Evolutionary conservation across 371 early-diverging fungal genomes (phyloP).

Genomic region (Zancudomyces culisetae): DNA sequence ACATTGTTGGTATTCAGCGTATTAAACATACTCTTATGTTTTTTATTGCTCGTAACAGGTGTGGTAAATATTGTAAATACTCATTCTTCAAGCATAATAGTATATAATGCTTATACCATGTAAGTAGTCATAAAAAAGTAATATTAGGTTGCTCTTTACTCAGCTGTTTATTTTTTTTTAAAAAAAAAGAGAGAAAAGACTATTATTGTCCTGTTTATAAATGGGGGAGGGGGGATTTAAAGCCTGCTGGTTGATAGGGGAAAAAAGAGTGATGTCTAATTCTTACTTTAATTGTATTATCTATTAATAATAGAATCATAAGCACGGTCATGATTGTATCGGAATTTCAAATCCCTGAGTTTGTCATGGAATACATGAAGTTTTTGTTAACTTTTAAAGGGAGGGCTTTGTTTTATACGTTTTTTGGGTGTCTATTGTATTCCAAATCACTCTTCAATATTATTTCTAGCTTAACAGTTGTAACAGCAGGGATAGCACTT

Average conservation of each 20-base stretch:
- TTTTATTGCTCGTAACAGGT: neutral
- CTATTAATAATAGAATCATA: neutral
- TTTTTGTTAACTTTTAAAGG: conserved; percentile 6
- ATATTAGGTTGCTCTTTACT: neutral
- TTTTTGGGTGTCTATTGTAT: conserved; percentile 10
- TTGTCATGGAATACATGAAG: neutral
- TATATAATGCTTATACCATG: conserved; percentile 6
- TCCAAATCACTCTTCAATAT: conserved; percentile 1
- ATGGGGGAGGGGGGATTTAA: too few species aligned
- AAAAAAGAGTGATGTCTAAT: too few species aligned
- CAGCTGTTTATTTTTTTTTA: too few species aligned
- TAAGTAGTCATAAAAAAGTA: neutral
- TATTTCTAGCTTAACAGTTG: conserved; percentile 1
- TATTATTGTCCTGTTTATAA: too few species aligned
- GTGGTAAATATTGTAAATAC: neutral
- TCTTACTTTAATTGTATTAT: neutral
- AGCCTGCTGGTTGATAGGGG: too few species aligned
- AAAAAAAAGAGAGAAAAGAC: too few species aligned
- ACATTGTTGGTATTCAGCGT: conserved; percentile 4
- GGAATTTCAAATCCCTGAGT: conserved; percentile 4
- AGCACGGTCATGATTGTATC: conserved; percentile 1
- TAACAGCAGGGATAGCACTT: neutral
- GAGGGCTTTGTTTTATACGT: conserved; percentile 7
- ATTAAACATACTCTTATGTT: neutral
- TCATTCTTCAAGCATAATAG: conserved; percentile 4